phyloP scores from a whole-genome alignment of 2,329 filamentous ascomycete species.

The Conoideocrella luteorostrata region DNA sequence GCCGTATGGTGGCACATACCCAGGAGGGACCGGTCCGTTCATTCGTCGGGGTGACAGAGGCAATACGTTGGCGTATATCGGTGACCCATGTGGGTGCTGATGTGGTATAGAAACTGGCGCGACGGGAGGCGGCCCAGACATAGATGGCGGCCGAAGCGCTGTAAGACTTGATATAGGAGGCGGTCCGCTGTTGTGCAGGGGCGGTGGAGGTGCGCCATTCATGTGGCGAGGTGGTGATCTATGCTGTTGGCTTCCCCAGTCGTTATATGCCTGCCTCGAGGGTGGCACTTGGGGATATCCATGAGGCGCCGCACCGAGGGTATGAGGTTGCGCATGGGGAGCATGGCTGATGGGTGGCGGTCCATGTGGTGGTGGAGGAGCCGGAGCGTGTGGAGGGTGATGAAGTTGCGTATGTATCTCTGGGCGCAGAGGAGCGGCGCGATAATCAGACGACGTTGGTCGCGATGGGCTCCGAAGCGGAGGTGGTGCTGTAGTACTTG shows the following conservation, averaged over 20 bases:
- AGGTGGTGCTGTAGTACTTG: constrained; percentile 13
- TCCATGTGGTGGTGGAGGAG: constrained; percentile 16
- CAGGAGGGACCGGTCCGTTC: constrained; percentile 34
- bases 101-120: constrained; percentile 35
- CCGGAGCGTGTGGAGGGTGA: constrained; percentile 8
- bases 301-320: constrained; percentile 19
- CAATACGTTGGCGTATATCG: constrained; percentile 35
- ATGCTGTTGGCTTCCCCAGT: constrained; percentile 48
- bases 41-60: constrained; percentile 43
- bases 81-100: constrained; percentile 27
- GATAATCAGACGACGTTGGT: constrained; percentile 19
- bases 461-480: constrained; percentile 23
- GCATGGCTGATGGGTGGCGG: constrained; percentile 8
- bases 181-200: constrained; percentile 23
- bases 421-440: constrained; percentile 13
- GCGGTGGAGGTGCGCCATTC: constrained; percentile 39
- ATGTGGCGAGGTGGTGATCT: constrained; percentile 41
- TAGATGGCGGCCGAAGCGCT: constrained; percentile 43
- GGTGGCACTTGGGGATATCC: constrained; percentile 21
- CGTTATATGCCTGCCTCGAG: constrained; percentile 25
- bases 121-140: constrained; percentile 35
- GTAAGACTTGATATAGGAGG: constrained; percentile 29
- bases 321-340: constrained; percentile 17
- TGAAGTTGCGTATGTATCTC: constrained; percentile 15
- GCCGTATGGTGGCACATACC: constrained; percentile 34